Base-by-base conservation (phyloP, 1,139 yeast species). In the Kodamaea sp. region DNA sequence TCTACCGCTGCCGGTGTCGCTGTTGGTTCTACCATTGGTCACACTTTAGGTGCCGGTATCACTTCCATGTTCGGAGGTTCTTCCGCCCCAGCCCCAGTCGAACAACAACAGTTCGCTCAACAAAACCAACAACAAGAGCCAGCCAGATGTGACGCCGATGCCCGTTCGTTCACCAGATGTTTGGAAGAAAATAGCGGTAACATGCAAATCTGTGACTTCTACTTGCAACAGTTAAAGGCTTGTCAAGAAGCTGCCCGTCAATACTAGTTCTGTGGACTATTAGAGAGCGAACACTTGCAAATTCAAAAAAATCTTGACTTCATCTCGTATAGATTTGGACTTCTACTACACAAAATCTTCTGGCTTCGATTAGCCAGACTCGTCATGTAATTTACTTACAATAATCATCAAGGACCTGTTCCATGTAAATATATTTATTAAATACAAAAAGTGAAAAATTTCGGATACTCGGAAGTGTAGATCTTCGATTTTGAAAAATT, bases 1-100 rank as follows among this genome's bases (percentile, higher is more conserved):
- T 76, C 95, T 28, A 92, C 98, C 37, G 98, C 98, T 41, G 98
- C 97, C 35, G 98, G 98, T 78, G 98, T 92, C 24, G 98, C 97
- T 34, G 97, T 92, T 39, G 98, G 98, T 55, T 86, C 96, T 38
- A 83, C 97, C 45, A 81, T 90, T 41, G 98, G 98, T 42, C 98
- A 92, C 73, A 88, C 97, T 32, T 52, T 92, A 43, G 97, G 97
- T 66, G 95, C 95, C 40, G 97, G 97, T 53, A 71, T 92, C 51
- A 80, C 95, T 35, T 74, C 88, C 34, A 66, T 92, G 74, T 90
- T 92, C 57, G 90, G 95, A 35, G 96, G 96, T 36, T 73, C 84
- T n/a, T 72, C 82, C 22, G 66, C 76, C 32, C 67, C 80, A 22
- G 74, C 78, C 20, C 76, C 73, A 29, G 80, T 69, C 47, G 70